These are phyloP conservation scores for Adansonia grandidieri DNA, from an alignment of 441 rosid species.

Conservation along the genomic window DNA sequence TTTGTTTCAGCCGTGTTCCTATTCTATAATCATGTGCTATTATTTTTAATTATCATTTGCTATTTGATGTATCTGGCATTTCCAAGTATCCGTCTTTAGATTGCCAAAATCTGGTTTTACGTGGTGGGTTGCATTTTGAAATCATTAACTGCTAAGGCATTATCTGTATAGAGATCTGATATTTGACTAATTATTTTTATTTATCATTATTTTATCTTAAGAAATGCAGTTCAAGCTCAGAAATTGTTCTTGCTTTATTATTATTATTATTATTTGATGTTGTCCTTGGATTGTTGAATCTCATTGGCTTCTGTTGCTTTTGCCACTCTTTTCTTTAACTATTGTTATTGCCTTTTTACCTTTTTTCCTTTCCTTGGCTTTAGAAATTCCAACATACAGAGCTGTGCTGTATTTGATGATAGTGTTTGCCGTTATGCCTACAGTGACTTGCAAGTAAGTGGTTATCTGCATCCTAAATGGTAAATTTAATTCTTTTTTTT, in stretches of 20 bases:
- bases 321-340: background rate
- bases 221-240: background rate
- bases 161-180: background rate
- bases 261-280: background rate
- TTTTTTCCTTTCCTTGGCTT: constrained; percentile 24
- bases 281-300: background rate
- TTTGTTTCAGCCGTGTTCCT: background rate
- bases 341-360: background rate
- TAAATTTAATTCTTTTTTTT: no score
- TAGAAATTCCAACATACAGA: constrained; percentile 66
- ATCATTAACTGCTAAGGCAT: background rate
- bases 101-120: background rate
- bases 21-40: background rate
- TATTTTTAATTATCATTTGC: background rate
- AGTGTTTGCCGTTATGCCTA: constrained; percentile 78
- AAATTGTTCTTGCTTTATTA: background rate
- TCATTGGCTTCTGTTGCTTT: constrained; percentile 6
- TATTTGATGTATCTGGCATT: constrained; percentile 7
- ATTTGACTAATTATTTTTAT: background rate
- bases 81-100: background rate
- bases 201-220: background rate
- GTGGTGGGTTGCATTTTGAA: background rate
- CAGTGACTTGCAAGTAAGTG: constrained; percentile 75
- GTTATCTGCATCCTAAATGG: background rate
- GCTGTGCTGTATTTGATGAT: constrained; percentile 63